These are phyloP conservation scores for Claviceps sp. DNA, from an alignment of 2,329 filamentous ascomycete species.

Conservation along the genomic window DNA sequence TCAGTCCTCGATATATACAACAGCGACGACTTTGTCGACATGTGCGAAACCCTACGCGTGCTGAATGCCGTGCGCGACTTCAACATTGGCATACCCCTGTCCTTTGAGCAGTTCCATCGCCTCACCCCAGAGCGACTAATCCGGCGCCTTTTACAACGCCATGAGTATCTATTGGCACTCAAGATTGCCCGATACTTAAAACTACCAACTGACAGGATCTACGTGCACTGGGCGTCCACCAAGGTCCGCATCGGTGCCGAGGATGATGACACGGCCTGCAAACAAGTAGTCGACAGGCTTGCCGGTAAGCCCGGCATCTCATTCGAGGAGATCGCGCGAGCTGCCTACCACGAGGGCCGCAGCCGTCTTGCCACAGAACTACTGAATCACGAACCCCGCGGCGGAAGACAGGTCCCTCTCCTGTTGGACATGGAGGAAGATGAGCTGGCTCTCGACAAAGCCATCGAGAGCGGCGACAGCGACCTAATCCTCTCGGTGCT, in stretches of 20 bases:
- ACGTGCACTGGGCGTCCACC: slow-evolving; percentile 91
- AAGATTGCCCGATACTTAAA: slow-evolving; percentile 78
- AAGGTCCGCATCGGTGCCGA: slow-evolving; percentile 79
- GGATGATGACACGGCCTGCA: slow-evolving; percentile 78
- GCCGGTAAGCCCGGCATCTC: slow-evolving; percentile 85
- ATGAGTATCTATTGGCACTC: slow-evolving; percentile 82
- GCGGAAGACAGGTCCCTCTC: slow-evolving; percentile 89
- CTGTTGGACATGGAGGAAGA: slow-evolving; percentile 93
- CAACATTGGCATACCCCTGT: slow-evolving; percentile 77
- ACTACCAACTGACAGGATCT: slow-evolving; percentile 77
- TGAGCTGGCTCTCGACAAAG: slow-evolving; percentile 87
- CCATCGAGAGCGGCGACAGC: slow-evolving; percentile 87
- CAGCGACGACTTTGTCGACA: slow-evolving; percentile 96
- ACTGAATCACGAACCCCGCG: slow-evolving; percentile 84
- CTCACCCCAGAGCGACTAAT: slow-evolving; percentile 84
- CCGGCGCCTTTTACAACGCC: slow-evolving; percentile 69
- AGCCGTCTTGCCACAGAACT: slow-evolving; percentile 79
- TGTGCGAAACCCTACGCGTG: slow-evolving; percentile 87
- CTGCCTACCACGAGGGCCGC: slow-evolving; percentile 88
- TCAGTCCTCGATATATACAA: slow-evolving; percentile 95
- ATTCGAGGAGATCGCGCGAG: slow-evolving; percentile 84
- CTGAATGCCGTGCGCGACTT: slow-evolving; percentile 88
- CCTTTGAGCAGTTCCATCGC: slow-evolving; percentile 86
- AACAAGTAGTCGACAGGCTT: slow-evolving; percentile 73
- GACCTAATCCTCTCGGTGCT: slow-evolving; percentile 87